Evolutionary conservation across 768 basidiomycete genomes (phyloP).

Genomic region (Lactarius trivialis): DNA sequence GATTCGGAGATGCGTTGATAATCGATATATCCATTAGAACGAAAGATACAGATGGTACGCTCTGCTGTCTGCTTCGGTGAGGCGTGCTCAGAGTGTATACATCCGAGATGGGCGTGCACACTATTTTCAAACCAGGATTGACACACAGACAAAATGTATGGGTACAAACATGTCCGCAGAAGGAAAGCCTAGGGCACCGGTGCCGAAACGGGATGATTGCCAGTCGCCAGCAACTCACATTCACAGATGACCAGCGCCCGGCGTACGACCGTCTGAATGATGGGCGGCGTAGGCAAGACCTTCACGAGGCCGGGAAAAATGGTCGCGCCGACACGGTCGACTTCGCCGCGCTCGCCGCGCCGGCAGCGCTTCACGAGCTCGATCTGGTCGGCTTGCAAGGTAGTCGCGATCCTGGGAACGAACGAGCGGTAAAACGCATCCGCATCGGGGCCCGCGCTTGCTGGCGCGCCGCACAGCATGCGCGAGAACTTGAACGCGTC

Average conservation of each 20-base stretch:
- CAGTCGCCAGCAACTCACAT: conserved; percentile 50
- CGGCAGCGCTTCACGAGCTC: conserved; percentile 80
- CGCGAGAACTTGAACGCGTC: conserved; percentile 77
- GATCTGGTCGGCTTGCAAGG: conserved; percentile 66
- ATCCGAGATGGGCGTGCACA: too few relatives aligned
- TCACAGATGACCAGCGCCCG: conserved; percentile 84
- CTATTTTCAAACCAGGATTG: not conserved
- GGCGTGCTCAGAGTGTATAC: too few relatives aligned
- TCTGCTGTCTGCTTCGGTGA: not conserved
- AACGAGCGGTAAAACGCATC: conserved; percentile 84
- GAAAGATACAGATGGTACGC: too few relatives aligned
- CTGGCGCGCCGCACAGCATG: conserved; percentile 71
- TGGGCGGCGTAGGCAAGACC: conserved; percentile 42
- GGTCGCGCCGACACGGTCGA: conserved; percentile 72
- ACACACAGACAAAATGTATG: not conserved
- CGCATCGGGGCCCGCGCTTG: conserved; percentile 39
- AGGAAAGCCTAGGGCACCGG: not conserved
- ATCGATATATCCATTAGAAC: not conserved
- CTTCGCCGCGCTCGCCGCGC: conserved; percentile 64
- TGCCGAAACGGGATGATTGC: not conserved
- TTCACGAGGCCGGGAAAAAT: conserved; percentile 87
- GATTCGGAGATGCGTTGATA: too few relatives aligned
- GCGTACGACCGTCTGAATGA: conserved; percentile 63
- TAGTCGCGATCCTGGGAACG: conserved; percentile 72
- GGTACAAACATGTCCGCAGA: not conserved